Base-by-base conservation (phyloP, 2,329 filamentous ascomycete species). In the Phyllosticta citribraziliensis region DNA sequence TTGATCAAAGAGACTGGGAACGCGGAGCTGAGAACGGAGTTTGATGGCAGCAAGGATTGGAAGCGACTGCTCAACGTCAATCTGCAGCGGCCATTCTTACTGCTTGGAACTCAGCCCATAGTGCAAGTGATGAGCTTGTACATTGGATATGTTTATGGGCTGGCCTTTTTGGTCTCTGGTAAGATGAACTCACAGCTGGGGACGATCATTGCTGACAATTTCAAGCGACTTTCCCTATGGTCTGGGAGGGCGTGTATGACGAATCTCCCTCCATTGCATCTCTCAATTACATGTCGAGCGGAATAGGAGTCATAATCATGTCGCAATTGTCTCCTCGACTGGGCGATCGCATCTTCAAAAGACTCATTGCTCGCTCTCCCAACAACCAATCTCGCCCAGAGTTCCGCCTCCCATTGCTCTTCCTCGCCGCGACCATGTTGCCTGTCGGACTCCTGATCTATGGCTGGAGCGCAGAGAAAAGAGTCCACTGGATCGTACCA, bases 101-200 rank as follows among this genome's bases (percentile, higher is more conserved):
- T 93, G 88, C 76, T 90, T 14, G 69, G 73, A 53, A 85, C 81
- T 52, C 89, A 94, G 69, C 85, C 87, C 55, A 88, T 93, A 55
- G 88, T 93, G 6, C 78, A 85, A 22, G 86, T 84, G 56, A 84
- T 82, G 1, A 92, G 91, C 71, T 78, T 91, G 11, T 84, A 88
- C 35, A 78, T 92, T 27, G 80, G 85, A 40, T 75, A 79, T 56
- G 76, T 73, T 5, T 92, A 91, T 69, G 81, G 78, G 3, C 80
- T 86, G 63, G 82, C 86, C 63, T 86, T 84, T 33, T 24, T 56
- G 17, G 30, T 56, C 8, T 56, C 55, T 33, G 55, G 55, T 56
- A 22, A 40, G 53, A 10, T 33, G n/a, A 19, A 5, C 11, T 30
- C 19, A 4, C n/a, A n/a, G 27, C 3, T 17, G 54, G 55, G 33